Evolutionary conservation across 1,139 yeast genomes (phyloP).

Genomic region (Yamadazyma jaroonii): DNA sequence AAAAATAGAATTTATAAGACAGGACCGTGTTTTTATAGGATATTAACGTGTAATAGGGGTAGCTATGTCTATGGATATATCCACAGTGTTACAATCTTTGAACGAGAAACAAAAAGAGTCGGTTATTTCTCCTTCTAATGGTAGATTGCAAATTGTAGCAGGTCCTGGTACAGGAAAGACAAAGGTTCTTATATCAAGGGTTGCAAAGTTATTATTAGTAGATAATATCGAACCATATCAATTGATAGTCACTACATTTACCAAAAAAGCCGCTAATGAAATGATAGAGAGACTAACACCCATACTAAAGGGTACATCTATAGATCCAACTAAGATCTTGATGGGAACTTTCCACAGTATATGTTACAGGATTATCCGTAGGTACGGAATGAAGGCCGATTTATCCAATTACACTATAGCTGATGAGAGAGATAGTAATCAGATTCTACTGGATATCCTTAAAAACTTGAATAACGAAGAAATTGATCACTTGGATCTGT

Average conservation of each 20-base stretch:
- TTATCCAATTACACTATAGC: constrained; percentile 55
- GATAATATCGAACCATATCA: constrained; percentile 53
- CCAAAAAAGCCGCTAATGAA: constrained; percentile 86
- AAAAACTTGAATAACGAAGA: constrained; percentile 30
- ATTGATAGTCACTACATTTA: constrained; percentile 83
- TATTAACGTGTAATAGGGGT: too few relatives aligned
- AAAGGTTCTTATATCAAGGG: constrained; percentile 73
- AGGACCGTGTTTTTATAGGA: too few relatives aligned
- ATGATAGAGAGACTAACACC: constrained; percentile 58
- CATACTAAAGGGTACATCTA: constrained; percentile 35
- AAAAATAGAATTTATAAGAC: too few relatives aligned
- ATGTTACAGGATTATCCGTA: constrained; percentile 58
- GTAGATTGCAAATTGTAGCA: constrained; percentile 74
- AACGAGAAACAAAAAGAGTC: constrained; percentile 62
- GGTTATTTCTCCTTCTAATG: constrained; percentile 51
- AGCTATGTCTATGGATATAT: not conserved
- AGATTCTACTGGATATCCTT: constrained; percentile 45
- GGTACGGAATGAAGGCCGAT: constrained; percentile 54
- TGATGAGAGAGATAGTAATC: constrained; percentile 61
- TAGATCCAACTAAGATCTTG: constrained; percentile 43
- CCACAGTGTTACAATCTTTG: not conserved
- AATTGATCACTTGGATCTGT: constrained; percentile 15
- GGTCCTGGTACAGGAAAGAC: constrained; percentile 95
- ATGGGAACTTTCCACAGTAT: constrained; percentile 90
- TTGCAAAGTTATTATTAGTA: constrained; percentile 60